These are phyloP conservation scores for Acanthamoeba lenticulata DNA, from an alignment of 208 protist species.

Conservation along the genomic window DNA sequence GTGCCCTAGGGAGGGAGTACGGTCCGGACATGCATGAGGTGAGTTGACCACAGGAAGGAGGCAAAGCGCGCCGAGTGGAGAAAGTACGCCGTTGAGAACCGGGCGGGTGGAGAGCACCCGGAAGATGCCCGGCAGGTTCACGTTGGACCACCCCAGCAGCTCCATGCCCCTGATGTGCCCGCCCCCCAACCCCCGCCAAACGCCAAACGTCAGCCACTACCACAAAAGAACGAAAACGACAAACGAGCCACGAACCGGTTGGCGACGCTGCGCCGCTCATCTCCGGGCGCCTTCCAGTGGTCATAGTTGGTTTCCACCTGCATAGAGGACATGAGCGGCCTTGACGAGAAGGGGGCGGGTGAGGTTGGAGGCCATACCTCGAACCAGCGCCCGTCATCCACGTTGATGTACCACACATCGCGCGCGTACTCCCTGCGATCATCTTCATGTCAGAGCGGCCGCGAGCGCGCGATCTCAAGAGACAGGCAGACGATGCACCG, in stretches of 20 bases:
- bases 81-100: neutral
- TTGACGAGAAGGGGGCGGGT: neutral
- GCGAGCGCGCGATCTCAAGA: neutral
- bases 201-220: neutral
- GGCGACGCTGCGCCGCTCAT: neutral
- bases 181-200: neutral
- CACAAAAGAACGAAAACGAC: neutral
- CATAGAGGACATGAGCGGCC: neutral
- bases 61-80: neutral
- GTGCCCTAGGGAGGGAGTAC: neutral
- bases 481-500: neutral
- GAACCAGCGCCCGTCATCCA: conserved; percentile 15
- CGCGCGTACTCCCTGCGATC: neutral
- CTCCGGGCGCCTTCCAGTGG: neutral
- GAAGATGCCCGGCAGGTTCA: neutral
- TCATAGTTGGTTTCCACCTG: conserved; percentile 25
- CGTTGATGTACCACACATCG: conserved; percentile 8
- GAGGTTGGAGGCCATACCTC: neutral
- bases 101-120: neutral
- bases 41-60: neutral
- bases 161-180: neutral
- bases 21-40: neutral
- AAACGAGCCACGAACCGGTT: neutral
- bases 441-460: neutral
- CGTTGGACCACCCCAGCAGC: neutral